Base-by-base conservation (phyloP, 2,329 filamentous ascomycete species). In the Fonsecaea erecta region DNA sequence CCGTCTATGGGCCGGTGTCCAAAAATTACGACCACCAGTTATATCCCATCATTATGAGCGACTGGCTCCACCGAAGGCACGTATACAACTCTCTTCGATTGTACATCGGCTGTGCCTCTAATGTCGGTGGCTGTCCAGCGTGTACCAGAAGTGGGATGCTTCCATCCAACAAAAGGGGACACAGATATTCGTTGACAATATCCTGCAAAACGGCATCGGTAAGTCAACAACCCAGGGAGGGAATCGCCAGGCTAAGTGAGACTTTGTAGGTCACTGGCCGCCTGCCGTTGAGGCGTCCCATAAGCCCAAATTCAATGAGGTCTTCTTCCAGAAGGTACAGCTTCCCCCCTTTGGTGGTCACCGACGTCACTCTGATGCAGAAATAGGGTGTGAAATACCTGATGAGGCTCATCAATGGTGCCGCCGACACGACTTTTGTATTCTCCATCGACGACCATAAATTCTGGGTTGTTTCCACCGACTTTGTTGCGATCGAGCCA, bases 361-460 rank as follows among this genome's bases (percentile, higher is more conserved):
- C 8, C 28, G 8, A 30, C 3, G 28, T 8, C 28, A 30, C 3
- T 3, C 28, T 30, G 28, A 30, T 30, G 28, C 8, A n/a, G 52
- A 30, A 34, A 32, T 2, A 53, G 52, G 52, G 52, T 30, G 52
- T 53, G 14, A 53, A 53, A 12, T 60, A 60, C 40, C 46, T 60
- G n/a, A 26, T 60, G 37, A 40, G 57, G 18, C 57, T 60, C 28
- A 60, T 60, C 46, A 60, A 60, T 14, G 40, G 43, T 12, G 37
- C 57, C 2, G 57, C 40, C 6, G 57, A 60, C 34, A 52, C 43
- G 46, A 52, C 57, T 4, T 60, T 60, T 14, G 57, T 60, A 16
- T 60, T 60, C 32, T 60, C 57, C 7, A 60, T 60, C 26, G 57
- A 60, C 57, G 51, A 60, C 30, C 57, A 60, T 32, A 60, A 60